These are phyloP conservation scores for Cornus controversa DNA, from an alignment of 148 eudicot species.

Conservation along the genomic window DNA sequence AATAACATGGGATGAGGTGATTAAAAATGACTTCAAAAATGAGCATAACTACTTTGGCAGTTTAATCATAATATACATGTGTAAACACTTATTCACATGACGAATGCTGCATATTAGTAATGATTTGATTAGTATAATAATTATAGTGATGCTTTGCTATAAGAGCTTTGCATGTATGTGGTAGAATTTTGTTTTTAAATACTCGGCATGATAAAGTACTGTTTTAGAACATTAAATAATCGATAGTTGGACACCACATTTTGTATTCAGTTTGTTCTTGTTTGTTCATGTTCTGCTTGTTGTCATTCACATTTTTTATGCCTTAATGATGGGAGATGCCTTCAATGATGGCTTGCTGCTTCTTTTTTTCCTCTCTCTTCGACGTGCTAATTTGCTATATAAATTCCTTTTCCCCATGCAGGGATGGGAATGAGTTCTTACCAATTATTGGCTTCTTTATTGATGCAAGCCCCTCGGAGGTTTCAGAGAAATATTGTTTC, in stretches of 20 bases:
- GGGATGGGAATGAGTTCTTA: conserved; percentile 83
- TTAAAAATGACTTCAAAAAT: too few relatives aligned
- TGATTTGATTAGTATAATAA: background rate
- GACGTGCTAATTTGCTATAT: background rate
- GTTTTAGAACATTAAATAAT: too few relatives aligned
- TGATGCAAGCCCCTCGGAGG: conserved; percentile 72
- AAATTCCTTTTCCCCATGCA: conserved; percentile 33
- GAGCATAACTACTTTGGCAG: background rate
- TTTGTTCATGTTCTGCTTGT: too few relatives aligned
- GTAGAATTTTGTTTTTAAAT: too few relatives aligned
- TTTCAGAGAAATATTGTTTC: conserved; percentile 17
- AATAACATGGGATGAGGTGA: too few relatives aligned
- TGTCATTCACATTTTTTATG: too few relatives aligned
- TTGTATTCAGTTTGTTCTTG: too few relatives aligned
- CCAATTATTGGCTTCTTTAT: conserved; percentile 83
- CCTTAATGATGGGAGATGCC: background rate
- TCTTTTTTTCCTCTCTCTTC: too few relatives aligned
- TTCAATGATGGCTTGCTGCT: too few relatives aligned
- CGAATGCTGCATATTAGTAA: background rate
- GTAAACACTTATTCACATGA: background rate
- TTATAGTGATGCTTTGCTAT: background rate
- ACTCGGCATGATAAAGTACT: too few relatives aligned
- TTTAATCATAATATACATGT: background rate
- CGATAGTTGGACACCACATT: background rate
- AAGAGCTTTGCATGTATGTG: background rate